Conservation (phyloP, 495 filamentous ascomycete species). For the Astrothelium macrocarpum region DNA sequence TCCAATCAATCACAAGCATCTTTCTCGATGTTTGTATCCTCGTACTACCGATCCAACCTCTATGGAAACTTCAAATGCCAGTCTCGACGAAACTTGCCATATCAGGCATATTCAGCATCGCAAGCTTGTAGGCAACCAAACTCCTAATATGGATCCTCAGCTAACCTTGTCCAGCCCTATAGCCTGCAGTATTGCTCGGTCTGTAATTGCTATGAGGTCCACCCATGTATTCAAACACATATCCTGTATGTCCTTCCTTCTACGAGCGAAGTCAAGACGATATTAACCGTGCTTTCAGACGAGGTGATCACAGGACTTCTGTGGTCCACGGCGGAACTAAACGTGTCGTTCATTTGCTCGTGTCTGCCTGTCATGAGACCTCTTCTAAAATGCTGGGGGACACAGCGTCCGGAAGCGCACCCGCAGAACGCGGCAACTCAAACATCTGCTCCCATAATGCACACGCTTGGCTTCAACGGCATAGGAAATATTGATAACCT, state of each 20-base stretch:
- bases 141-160: not conserved
- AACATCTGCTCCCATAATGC: not conserved
- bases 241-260: not conserved
- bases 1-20: not conserved
- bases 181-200: not conserved
- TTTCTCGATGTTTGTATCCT: not conserved
- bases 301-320: not conserved
- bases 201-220: not conserved
- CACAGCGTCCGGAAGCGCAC: not conserved
- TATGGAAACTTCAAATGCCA: not conserved
- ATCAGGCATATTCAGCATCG: not conserved
- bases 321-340: not conserved
- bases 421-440: not conserved
- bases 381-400: not conserved
- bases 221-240: too few species aligned
- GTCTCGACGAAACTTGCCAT: not conserved
- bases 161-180: not conserved
- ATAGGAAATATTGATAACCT: not conserved
- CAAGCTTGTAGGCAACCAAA: not conserved
- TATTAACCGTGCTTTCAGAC: too few species aligned
- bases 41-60: not conserved
- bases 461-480: not conserved
- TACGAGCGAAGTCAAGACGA: too few species aligned
- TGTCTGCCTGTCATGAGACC: conserved; percentile 1
- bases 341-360: not conserved